Percentiles rank a stretch among this genome's conserved stretches.
phyloP scores from a whole-genome alignment of 306 rosid species.

The Glycine tomentella region DNA sequence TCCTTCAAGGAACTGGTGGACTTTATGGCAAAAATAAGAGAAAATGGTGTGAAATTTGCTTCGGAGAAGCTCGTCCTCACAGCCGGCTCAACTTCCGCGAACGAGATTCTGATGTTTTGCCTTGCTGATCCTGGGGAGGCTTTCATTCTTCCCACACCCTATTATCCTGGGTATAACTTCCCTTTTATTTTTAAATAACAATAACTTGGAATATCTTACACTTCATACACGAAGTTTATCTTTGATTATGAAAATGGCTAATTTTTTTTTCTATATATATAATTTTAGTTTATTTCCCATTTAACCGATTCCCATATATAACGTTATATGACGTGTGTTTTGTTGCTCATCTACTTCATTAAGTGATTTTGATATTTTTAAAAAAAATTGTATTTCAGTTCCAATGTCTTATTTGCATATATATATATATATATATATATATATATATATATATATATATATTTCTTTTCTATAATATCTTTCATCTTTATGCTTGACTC shows the following conservation, averaged over 20 bases:
- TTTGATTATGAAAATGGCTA: too few relatives aligned
- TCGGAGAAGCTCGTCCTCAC: slow-evolving; percentile 74
- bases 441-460: too few relatives aligned
- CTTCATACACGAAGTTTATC: neutral
- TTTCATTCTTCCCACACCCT: slow-evolving; percentile 86
- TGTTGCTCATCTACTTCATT: neutral
- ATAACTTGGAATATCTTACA: neutral
- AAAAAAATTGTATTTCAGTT: too few relatives aligned
- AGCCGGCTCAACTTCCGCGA: slow-evolving; percentile 90
- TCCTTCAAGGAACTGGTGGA: slow-evolving; percentile 63
- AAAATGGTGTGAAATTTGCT: slow-evolving; percentile 55
- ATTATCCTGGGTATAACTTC: slow-evolving; percentile 80
- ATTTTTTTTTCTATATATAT: too few relatives aligned
- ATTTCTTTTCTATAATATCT: too few relatives aligned
- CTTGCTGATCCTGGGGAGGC: slow-evolving; percentile 87
- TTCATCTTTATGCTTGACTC: too few relatives aligned
- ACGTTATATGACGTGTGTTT: too few relatives aligned
- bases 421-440: too few relatives aligned
- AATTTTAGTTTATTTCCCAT: neutral
- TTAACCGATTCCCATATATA: neutral
- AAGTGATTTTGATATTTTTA: too few relatives aligned
- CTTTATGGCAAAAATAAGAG: slow-evolving; percentile 73
- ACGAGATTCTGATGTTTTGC: slow-evolving; percentile 88
- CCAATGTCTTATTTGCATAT: too few relatives aligned
- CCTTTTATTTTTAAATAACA: neutral